Conservation (phyloP, 495 filamentous ascomycete genomes). For the Monascus purpureus region DNA sequence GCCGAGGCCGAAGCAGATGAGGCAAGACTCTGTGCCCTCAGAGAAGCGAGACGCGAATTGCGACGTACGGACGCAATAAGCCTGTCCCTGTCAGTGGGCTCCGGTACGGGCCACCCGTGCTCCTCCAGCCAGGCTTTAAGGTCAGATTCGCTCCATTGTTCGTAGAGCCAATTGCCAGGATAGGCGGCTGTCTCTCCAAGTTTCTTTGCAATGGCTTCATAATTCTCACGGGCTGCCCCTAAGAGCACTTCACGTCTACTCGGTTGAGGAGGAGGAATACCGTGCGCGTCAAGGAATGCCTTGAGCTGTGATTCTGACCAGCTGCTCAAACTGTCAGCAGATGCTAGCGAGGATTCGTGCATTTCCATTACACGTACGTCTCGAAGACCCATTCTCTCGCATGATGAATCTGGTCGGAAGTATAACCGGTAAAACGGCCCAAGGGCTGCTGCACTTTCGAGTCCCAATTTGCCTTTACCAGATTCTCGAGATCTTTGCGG, state of each 20-base stretch:
- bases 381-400: constrained; percentile 92
- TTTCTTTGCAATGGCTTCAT: constrained; percentile 71
- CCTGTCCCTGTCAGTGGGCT: constrained; percentile 74
- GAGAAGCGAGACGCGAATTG: constrained; percentile 67
- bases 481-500: constrained; percentile 68
- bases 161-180: constrained; percentile 94
- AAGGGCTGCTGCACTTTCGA: constrained; percentile 48
- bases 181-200: constrained; percentile 66
- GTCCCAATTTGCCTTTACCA: constrained; percentile 85
- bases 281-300: constrained; percentile 78
- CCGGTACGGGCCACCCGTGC: constrained; percentile 75
- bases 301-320: constrained; percentile 83
- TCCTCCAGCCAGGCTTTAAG: constrained; percentile 78
- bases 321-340: constrained; percentile 28
- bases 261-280: constrained; percentile 68
- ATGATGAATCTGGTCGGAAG: constrained; percentile 51
- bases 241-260: constrained; percentile 74
- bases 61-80: constrained; percentile 81
- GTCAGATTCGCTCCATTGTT: constrained; percentile 68
- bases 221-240: constrained; percentile 63
- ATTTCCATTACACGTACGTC: constrained; percentile 41
- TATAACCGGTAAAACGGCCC: constrained; percentile 63
- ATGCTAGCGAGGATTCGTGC: not conserved
- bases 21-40: constrained; percentile 44
- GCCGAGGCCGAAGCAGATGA: constrained; percentile 53